Evolutionary conservation across 83 land plant species (phyloP).

Genomic region (Picea engelmannii): DNA sequence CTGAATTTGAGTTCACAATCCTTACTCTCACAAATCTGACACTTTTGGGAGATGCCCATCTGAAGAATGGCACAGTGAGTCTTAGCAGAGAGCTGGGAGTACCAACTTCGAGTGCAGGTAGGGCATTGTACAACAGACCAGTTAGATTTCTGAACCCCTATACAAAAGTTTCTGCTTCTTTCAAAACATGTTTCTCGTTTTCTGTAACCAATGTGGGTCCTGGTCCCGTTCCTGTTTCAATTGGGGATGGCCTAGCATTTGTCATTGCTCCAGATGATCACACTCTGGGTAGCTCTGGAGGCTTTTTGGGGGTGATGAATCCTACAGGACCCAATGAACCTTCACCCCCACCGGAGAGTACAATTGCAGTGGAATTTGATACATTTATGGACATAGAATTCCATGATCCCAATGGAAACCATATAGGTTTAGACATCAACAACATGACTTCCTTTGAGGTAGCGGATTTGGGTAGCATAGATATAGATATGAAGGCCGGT

Average conservation of each 20-base stretch:
- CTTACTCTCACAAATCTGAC: conserved; percentile 55
- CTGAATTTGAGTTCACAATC: conserved; percentile 59
- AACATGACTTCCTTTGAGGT: conserved; percentile 53
- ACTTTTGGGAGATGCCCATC: conserved; percentile 79
- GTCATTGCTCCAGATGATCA: conserved; percentile 62
- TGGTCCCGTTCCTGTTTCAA: conserved; percentile 57
- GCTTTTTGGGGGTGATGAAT: conserved; percentile 59
- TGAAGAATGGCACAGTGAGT: conserved; percentile 54
- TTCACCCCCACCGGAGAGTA: background rate
- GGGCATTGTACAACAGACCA: conserved; percentile 66
- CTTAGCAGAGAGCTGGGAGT: conserved; percentile 72
- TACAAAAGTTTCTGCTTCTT: conserved; percentile 44
- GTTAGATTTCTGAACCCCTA: conserved; percentile 53
- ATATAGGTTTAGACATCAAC: conserved; percentile 81
- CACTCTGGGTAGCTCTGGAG: conserved; percentile 72
- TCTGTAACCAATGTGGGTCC: conserved; percentile 65
- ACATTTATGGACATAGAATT: conserved; percentile 77
- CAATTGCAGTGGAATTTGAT: conserved; percentile 89
- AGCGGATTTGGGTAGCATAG: conserved; percentile 48
- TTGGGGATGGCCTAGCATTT: conserved; percentile 92
- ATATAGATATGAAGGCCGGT: conserved; percentile 64
- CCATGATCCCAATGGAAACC: conserved; percentile 83
- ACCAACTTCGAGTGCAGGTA: conserved; percentile 78
- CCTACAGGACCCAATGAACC: background rate
- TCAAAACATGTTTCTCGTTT: conserved; percentile 86